phyloP scores from a whole-genome alignment of 495 filamentous ascomycete genomes.

The Daldinia concentrica region DNA sequence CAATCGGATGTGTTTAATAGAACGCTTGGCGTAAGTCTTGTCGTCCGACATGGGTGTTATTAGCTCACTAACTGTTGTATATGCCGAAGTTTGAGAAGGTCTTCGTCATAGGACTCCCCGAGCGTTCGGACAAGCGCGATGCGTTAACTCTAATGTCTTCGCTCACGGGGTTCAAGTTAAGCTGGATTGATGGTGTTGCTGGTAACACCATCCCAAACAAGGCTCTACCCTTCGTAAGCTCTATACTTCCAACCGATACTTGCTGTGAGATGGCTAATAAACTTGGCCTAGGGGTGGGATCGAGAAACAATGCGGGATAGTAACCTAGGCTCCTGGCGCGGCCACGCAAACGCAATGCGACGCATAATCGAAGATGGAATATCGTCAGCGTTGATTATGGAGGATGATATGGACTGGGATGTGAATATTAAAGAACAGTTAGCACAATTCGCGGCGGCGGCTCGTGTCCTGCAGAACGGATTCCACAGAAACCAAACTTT shows the following conservation, averaged over 20 bases:
- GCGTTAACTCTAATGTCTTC: conserved; percentile 46
- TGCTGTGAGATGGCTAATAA: background rate
- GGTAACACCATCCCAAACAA: conserved; percentile 45
- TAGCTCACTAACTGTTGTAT: background rate
- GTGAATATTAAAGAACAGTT: conserved; percentile 60
- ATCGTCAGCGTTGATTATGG: conserved; percentile 63
- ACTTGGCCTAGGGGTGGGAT: conserved; percentile 21
- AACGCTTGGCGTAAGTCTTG: conserved; percentile 31
- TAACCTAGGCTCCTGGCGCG: conserved; percentile 40
- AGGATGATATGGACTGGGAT: conserved; percentile 70
- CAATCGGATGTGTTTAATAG: conserved; percentile 31
- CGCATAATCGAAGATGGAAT: conserved; percentile 57
- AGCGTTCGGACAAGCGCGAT: conserved; percentile 53
- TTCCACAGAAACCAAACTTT: conserved; percentile 43
- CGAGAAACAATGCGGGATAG: conserved; percentile 30
- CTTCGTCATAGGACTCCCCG: conserved; percentile 44
- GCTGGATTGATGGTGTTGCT: conserved; percentile 48
- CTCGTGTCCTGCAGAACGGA: conserved; percentile 41
- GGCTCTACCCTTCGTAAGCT: conserved; percentile 38
- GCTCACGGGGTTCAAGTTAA: conserved; percentile 49
- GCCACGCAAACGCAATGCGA: conserved; percentile 37
- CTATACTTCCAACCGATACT: background rate
- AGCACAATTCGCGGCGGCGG: conserved; percentile 52
- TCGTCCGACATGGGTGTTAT: background rate
- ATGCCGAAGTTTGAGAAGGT: conserved; percentile 45